These are phyloP conservation scores for Globisporangium sylvaticum DNA, from an alignment of 352 stramenopile genomes.

Conservation along the genomic window DNA sequence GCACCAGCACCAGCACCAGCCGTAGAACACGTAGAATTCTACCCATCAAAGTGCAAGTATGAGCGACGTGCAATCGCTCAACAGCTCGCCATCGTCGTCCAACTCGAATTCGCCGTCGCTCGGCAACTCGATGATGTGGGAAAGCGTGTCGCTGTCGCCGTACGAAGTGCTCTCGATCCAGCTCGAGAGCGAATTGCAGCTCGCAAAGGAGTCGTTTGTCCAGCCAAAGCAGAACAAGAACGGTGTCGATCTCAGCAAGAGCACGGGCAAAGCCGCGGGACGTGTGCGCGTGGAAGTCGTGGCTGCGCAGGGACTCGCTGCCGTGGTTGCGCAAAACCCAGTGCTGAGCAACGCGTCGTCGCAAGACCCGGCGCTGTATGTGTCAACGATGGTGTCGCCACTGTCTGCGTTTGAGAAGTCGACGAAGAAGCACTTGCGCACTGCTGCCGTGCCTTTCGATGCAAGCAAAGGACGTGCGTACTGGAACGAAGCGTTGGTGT, in stretches of 20 bases:
- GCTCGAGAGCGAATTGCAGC: conserved; percentile 64
- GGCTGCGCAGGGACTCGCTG: conserved; percentile 28
- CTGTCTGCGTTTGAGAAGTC: conserved; percentile 62
- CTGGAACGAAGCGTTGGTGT: conserved; percentile 56
- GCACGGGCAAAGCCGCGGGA: conserved; percentile 55
- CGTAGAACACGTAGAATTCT: background rate
- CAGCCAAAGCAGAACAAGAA: conserved; percentile 63
- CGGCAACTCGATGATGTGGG: conserved; percentile 67
- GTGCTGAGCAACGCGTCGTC: conserved; percentile 20
- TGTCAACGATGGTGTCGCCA: conserved; percentile 58
- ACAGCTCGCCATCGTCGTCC: conserved; percentile 32
- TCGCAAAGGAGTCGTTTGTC: conserved; percentile 36
- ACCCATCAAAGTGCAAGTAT: background rate
- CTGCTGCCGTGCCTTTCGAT: conserved; percentile 19
- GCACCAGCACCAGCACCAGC: background rate
- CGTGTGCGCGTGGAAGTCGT: conserved; percentile 50
- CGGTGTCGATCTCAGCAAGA: conserved; percentile 60
- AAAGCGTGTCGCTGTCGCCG: conserved; percentile 73
- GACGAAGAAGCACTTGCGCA: conserved; percentile 66
- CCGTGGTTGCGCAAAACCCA: conserved; percentile 31
- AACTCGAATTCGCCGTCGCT: conserved; percentile 37
- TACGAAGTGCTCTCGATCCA: conserved; percentile 68
- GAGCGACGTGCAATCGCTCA: conserved; percentile 44
- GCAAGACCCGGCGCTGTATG: conserved; percentile 35
- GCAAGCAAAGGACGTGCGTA: conserved; percentile 19